Base-by-base conservation (phyloP, 129 eudicot genomes). In the Calendula officinalis region DNA sequence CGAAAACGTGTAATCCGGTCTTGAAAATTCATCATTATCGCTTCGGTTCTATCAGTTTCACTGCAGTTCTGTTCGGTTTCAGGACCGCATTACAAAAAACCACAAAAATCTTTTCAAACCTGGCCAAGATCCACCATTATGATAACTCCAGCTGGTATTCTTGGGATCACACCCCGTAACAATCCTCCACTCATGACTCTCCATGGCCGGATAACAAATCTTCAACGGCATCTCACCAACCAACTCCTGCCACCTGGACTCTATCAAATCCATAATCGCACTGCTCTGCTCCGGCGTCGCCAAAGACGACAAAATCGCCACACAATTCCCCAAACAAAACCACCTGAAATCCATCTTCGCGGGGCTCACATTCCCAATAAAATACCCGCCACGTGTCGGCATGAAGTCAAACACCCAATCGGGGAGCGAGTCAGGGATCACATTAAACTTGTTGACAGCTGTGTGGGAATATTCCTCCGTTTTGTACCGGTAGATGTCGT, bases 41-140 rank as follows among this genome's bases (percentile, higher is more conserved):
- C 1, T 22, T 22, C 30, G 30, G 30, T 22, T n/a, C n/a, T n/a
- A n/a, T n/a, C n/a, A n/a, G n/a, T n/a, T n/a, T n/a, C n/a, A n/a
- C n/a, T n/a, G n/a, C n/a, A n/a, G n/a, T n/a, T n/a, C n/a, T n/a
- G n/a, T n/a, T n/a, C n/a, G n/a, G n/a, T n/a, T n/a, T n/a, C 22
- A 22, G 17, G 50, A 12, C 6, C 7, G 7, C 16, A 48, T 48
- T 13, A 4, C 5, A 41, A 39, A 15, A 36, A 13, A 14, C 11
- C 5, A 39, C 27, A 27, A 39, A 57, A 46, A 36, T 64, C 62
- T 52, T 70, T 53, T 71, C 60, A 22, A 2, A 88, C 98, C 98
- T 75, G 98, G 98, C 98, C 98, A 92, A 60, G 98, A 78, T 64
- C 98, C 98, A n/a, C 96, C 96, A 62, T 92, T 92, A 67, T 92